Percentiles rank a stretch among this genome's conserved stretches.
phyloP scores from a whole-genome alignment of 208 protist species.

The Phytomonas sp. region DNA sequence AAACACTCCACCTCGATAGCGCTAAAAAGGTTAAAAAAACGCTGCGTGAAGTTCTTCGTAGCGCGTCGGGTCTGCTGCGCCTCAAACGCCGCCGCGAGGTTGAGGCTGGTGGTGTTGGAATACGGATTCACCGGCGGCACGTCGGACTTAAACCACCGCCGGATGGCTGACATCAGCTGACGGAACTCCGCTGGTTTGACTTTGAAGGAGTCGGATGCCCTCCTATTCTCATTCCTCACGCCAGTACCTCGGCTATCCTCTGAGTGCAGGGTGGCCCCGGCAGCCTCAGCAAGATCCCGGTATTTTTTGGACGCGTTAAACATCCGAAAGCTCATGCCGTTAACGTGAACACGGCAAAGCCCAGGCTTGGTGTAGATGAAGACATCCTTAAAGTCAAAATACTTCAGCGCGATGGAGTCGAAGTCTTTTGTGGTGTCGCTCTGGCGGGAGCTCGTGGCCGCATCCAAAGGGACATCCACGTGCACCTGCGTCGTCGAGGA shows the following conservation, averaged over 20 bases:
- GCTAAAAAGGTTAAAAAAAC: conserved; percentile 68
- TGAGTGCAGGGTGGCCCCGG: conserved; percentile 8
- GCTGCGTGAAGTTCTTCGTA: conserved; percentile 36
- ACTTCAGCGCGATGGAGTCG: conserved; percentile 36
- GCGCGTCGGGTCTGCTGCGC: conserved; percentile 37
- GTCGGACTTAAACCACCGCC: background rate
- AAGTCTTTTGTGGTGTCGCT: conserved; percentile 4
- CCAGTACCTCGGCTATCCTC: background rate
- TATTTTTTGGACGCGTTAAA: conserved; percentile 86
- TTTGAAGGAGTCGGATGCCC: background rate
- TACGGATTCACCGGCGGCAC: background rate
- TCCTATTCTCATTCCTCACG: background rate
- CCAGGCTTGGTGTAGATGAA: conserved; percentile 47
- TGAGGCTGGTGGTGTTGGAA: conserved; percentile 15
- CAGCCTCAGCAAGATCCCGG: conserved; percentile 25
- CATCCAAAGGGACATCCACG: background rate
- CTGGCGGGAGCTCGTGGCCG: conserved; percentile 5
- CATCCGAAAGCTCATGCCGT: conserved; percentile 66
- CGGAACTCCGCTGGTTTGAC: background rate
- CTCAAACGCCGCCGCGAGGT: conserved; percentile 20
- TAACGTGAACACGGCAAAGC: conserved; percentile 67
- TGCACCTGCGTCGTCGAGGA: conserved; percentile 2
- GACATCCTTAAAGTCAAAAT: conserved; percentile 49
- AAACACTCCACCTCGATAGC: conserved; percentile 72
- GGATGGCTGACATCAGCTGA: background rate